A percentile compares a stretch with the other conserved stretches of the same genome.
Conservation (phyloP, 2,329 filamentous ascomycete species). For the Capronia epimyces region DNA sequence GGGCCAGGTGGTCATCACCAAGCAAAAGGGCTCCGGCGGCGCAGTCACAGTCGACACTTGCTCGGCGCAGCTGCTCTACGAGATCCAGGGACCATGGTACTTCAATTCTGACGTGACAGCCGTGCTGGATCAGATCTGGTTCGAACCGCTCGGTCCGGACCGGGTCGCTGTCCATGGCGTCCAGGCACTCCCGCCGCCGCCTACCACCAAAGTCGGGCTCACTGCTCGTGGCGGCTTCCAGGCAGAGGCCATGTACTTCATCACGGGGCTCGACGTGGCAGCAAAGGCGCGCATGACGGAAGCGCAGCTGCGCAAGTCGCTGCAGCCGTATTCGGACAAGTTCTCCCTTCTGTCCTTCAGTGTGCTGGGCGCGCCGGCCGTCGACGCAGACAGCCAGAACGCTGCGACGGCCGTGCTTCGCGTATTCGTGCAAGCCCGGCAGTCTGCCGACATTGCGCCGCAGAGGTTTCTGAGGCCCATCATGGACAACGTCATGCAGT, state of each 20-base stretch:
- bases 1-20: slow-evolving; percentile 42
- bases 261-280: slow-evolving; percentile 43
- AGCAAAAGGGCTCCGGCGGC: slow-evolving; percentile 40
- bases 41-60: slow-evolving; percentile 47
- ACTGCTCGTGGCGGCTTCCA: slow-evolving; percentile 45
- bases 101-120: slow-evolving; percentile 55
- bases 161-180: slow-evolving; percentile 46
- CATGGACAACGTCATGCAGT: slow-evolving; percentile 39
- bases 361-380: slow-evolving; percentile 31
- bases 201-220: slow-evolving; percentile 49
- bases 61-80: slow-evolving; percentile 50
- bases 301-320: slow-evolving; percentile 39
- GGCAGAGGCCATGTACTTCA: slow-evolving; percentile 43
- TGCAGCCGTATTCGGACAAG: slow-evolving; percentile 34
- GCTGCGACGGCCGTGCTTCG: slow-evolving; percentile 41
- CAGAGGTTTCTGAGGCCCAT: slow-evolving; percentile 36
- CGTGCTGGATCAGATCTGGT: slow-evolving; percentile 46
- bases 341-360: slow-evolving; percentile 34
- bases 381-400: slow-evolving; percentile 39
- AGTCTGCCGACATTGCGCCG: slow-evolving; percentile 35
- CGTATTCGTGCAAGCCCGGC: slow-evolving; percentile 43
- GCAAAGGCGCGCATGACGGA: slow-evolving; percentile 46
- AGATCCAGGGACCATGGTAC: slow-evolving; percentile 53
- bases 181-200: slow-evolving; percentile 42
- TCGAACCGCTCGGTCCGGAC: slow-evolving; percentile 48